phyloP scores from a whole-genome alignment of 2,329 filamentous ascomycete genomes.

The Calonectria pseudoturangicola region DNA sequence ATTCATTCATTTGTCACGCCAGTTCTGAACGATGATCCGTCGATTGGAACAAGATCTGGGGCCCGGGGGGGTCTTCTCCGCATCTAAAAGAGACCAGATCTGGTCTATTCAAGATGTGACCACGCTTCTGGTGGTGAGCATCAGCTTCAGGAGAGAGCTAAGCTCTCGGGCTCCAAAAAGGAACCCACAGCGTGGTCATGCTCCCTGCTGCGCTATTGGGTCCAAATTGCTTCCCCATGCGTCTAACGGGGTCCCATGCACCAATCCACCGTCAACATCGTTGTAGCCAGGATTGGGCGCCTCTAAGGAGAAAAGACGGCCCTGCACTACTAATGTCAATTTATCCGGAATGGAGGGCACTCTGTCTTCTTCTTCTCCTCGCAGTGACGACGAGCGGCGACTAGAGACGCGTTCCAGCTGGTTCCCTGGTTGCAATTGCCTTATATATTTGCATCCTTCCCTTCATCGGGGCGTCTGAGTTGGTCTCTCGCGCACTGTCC shows the following conservation, averaged over 20 bases:
- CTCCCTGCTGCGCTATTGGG: constrained; percentile 5
- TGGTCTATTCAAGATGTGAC: neutral
- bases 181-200: neutral
- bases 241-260: constrained; percentile 39
- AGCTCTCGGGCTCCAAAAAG: neutral
- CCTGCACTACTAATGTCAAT: constrained; percentile 53
- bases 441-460: constrained; percentile 48
- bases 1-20: constrained; percentile 7
- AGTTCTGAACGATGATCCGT: neutral
- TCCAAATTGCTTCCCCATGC: constrained; percentile 34
- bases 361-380: constrained; percentile 47
- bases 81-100: neutral
- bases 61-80: constrained; percentile 31
- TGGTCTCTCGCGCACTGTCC: constrained; percentile 46
- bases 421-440: constrained; percentile 46
- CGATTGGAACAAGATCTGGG: constrained; percentile 26
- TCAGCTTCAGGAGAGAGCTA: too few relatives aligned
- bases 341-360: constrained; percentile 54
- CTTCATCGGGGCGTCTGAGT: constrained; percentile 41
- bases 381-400: constrained; percentile 44
- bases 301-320: constrained; percentile 55
- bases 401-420: constrained; percentile 49
- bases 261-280: constrained; percentile 31
- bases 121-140: neutral
- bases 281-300: constrained; percentile 48